Evolutionary conservation across 2,329 filamentous ascomycete genomes (phyloP).

Genomic region (Colletotrichum zoysiae): DNA sequence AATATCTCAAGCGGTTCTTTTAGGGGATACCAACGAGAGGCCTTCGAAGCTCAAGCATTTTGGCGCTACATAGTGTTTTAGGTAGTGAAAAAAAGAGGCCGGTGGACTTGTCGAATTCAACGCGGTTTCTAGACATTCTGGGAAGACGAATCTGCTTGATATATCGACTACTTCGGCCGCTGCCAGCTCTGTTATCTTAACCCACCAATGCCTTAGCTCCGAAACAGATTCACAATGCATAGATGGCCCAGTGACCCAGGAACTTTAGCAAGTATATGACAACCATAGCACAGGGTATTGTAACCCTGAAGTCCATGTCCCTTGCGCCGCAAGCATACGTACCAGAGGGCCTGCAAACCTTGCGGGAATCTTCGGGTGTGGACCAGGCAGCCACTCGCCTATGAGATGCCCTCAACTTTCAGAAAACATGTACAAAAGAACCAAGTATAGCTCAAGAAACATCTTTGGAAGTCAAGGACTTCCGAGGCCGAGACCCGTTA

Average conservation of each 20-base stretch:
- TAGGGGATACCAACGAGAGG: neutral
- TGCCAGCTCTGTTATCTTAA: neutral
- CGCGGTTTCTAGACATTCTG: neutral
- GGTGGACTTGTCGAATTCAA: neutral
- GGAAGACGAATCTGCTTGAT: neutral
- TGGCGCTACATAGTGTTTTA: neutral
- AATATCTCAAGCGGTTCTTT: neutral
- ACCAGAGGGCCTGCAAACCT: neutral
- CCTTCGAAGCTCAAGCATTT: no score
- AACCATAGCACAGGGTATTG: neutral
- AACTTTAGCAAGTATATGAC: fast-evolving
- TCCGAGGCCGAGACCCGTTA: neutral
- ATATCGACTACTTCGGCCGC: neutral
- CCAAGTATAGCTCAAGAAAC: no score
- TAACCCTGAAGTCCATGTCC: neutral
- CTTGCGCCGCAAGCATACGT: neutral
- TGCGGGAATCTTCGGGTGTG: neutral
- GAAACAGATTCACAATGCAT: no score
- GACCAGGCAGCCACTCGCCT: neutral
- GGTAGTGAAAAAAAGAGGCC: fast-evolving
- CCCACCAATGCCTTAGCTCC: no score
- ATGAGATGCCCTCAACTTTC: neutral
- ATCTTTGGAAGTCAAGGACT: neutral
- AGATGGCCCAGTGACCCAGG: neutral
- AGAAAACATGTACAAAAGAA: neutral